Evolutionary conservation across 1,284 basidiomycete genomes (phyloP).

Genomic region (Earliella scabrosa): DNA sequence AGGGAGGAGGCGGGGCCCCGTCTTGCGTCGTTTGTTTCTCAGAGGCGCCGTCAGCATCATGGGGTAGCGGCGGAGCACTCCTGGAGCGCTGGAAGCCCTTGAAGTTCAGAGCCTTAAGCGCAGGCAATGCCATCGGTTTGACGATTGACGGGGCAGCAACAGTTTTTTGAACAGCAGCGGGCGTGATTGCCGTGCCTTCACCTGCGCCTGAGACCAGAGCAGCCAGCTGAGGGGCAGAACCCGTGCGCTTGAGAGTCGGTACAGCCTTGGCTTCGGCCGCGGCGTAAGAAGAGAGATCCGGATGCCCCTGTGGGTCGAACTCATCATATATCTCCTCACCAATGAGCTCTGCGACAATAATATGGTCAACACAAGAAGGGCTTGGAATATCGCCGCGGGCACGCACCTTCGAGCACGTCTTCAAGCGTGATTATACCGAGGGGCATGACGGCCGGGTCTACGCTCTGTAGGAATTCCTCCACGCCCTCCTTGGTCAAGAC

Average conservation of each 20-base stretch:
- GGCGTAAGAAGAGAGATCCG: slow-evolving; percentile 59
- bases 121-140: slow-evolving; percentile 48
- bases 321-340: slow-evolving; percentile 92
- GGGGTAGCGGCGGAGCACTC: slow-evolving; percentile 60
- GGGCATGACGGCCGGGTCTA: slow-evolving; percentile 77
- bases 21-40: slow-evolving; percentile 18
- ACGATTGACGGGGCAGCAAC: slow-evolving; percentile 35
- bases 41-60: slow-evolving; percentile 27
- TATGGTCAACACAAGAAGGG: no score
- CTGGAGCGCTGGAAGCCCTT: slow-evolving; percentile 44
- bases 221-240: slow-evolving; percentile 38
- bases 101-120: slow-evolving; percentile 30
- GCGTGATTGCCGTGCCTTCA: slow-evolving; percentile 2
- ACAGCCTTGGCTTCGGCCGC: slow-evolving; percentile 25
- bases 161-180: slow-evolving; percentile 25
- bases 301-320: slow-evolving; percentile 71
- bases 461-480: slow-evolving; percentile 76
- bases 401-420: slow-evolving; percentile 85
- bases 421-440: slow-evolving; percentile 93
- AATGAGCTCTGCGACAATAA: slow-evolving; percentile 75
- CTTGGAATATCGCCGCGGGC: no score
- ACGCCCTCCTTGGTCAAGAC: slow-evolving; percentile 73
- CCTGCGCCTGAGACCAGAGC: slow-evolving; percentile 14
- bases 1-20: neutral
- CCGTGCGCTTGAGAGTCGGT: slow-evolving; percentile 28